A percentile compares a stretch with the other conserved stretches of the same genome.
phyloP scores from a whole-genome alignment of 2,329 filamentous ascomycete genomes.

The Neopestalotiopsis rosae region DNA sequence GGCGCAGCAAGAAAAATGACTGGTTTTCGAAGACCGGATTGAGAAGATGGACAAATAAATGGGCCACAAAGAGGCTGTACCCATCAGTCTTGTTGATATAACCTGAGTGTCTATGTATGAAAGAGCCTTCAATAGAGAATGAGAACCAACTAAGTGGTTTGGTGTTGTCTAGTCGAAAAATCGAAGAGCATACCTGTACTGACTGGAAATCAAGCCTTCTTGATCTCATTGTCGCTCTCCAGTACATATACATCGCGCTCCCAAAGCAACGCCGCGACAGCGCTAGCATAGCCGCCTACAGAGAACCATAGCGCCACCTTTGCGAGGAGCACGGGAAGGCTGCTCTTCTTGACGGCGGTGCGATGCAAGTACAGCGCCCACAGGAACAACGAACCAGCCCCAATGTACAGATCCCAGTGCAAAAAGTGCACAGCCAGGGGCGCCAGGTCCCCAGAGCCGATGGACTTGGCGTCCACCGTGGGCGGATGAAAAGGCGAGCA shows the following conservation, averaged over 20 bases:
- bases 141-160: too few species aligned
- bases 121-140: neutral
- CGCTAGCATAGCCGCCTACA: slow-evolving; percentile 29
- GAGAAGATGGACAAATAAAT: too few species aligned
- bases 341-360: slow-evolving; percentile 26
- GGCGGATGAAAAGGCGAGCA: slow-evolving; percentile 23
- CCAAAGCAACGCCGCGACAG: slow-evolving; percentile 30
- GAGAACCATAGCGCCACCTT: slow-evolving; percentile 32
- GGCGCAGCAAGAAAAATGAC: too few species aligned
- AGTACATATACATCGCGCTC: slow-evolving; percentile 33
- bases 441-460: slow-evolving; percentile 30
- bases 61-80: too few species aligned
- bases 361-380: slow-evolving; percentile 36
- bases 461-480: slow-evolving; percentile 23
- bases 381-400: slow-evolving; percentile 29
- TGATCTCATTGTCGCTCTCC: slow-evolving; percentile 30
- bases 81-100: too few species aligned
- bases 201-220: slow-evolving; percentile 20
- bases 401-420: slow-evolving; percentile 36
- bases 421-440: slow-evolving; percentile 32
- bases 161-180: too few species aligned
- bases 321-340: slow-evolving; percentile 23
- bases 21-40: too few species aligned
- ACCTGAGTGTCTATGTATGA: neutral
- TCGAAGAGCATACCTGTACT: neutral